Evolutionary conservation across 2,329 filamentous ascomycete species (phyloP).

Genomic region (Metarhizium brunneum): DNA sequence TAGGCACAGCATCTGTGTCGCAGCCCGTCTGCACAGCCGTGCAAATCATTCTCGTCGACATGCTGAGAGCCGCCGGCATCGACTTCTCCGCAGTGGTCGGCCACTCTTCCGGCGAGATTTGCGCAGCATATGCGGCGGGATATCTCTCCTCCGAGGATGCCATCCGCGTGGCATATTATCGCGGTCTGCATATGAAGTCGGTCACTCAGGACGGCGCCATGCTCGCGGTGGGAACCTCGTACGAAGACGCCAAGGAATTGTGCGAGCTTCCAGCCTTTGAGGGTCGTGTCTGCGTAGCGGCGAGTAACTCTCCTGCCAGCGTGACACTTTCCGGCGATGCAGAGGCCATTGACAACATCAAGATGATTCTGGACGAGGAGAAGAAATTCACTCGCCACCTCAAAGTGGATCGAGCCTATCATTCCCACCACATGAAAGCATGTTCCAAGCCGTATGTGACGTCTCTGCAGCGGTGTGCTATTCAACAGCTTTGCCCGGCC

Average conservation of each 20-base stretch:
- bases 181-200: constrained; percentile 1
- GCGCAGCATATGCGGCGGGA: constrained; percentile 27
- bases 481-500: neutral
- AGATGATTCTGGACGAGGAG: constrained; percentile 13
- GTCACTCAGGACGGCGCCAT: constrained; percentile 3
- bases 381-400: constrained; percentile 21
- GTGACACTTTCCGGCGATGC: constrained; percentile 21
- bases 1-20: constrained; percentile 5
- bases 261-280: constrained; percentile 10
- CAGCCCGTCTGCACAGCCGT: constrained; percentile 25
- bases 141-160: neutral
- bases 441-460: constrained; percentile 10
- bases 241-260: neutral
- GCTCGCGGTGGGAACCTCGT: constrained; percentile 15
- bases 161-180: constrained; percentile 5
- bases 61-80: constrained; percentile 22
- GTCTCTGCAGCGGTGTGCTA: neutral
- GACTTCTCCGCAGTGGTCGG: constrained; percentile 23
- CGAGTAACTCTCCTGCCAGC: constrained; percentile 12
- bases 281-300: constrained; percentile 17
- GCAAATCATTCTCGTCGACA: constrained; percentile 31
- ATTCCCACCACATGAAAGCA: constrained; percentile 28
- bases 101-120: constrained; percentile 32
- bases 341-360: constrained; percentile 15
- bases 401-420: constrained; percentile 29